Evolutionary conservation across 2,329 filamentous ascomycete species (phyloP).

Genomic region (Hymenoscyphus occultus): DNA sequence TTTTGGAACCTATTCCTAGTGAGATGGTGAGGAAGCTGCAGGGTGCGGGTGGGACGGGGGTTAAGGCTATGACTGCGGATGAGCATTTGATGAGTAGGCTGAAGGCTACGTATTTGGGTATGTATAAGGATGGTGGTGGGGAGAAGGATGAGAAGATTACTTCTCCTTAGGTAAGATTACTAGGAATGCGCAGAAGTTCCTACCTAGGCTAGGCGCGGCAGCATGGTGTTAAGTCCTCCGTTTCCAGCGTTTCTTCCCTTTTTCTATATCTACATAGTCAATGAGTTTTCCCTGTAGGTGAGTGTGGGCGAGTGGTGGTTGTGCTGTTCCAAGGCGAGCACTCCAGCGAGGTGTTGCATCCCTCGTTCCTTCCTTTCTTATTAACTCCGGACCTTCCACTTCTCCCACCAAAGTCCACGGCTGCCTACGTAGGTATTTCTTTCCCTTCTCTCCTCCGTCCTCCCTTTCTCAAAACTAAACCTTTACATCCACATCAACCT

Average conservation of each 20-base stretch:
- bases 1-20: conserved; percentile 59
- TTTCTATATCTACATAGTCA: too few relatives aligned
- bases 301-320: too few relatives aligned
- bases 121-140: conserved; percentile 48
- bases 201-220: too few relatives aligned
- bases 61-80: conserved; percentile 58
- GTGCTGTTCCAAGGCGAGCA: too few relatives aligned
- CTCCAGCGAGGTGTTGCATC: neutral
- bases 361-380: neutral
- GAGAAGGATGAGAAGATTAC: conserved; percentile 11
- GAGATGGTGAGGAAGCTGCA: conserved; percentile 47
- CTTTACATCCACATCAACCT: neutral
- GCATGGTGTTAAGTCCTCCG: too few relatives aligned
- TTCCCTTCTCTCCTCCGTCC: neutral
- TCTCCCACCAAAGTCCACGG: neutral
- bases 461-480: neutral
- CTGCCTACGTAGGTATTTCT: too few relatives aligned
- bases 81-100: conserved; percentile 63
- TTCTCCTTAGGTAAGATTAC: neutral
- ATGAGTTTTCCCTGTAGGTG: too few relatives aligned
- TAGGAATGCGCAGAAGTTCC: too few relatives aligned
- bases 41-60: conserved; percentile 38
- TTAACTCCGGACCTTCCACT: neutral
- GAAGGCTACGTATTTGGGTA: conserved; percentile 53
- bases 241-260: too few relatives aligned